phyloP scores from a whole-genome alignment of 2,329 filamentous ascomycete species.

The Delphinella strobiligena region DNA sequence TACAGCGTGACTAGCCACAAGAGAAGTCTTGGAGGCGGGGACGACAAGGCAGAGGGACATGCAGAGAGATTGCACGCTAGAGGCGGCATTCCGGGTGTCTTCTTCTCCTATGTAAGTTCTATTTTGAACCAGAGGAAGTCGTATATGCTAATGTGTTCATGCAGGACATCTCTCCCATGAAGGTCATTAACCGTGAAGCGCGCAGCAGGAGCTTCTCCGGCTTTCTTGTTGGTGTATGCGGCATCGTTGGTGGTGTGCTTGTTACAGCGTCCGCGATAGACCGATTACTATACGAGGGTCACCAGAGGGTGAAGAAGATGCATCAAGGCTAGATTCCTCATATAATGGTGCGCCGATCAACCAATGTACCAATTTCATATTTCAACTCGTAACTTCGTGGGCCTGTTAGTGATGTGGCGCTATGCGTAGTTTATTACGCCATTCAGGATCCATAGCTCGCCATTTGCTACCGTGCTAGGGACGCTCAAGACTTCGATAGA shows the following conservation, averaged over 20 bases:
- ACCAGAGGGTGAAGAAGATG: conserved; percentile 74
- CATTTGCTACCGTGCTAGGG: conserved; percentile 68
- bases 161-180: conserved; percentile 97
- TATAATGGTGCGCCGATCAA: too few relatives aligned
- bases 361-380: conserved; percentile 1
- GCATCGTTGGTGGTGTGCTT: conserved; percentile 85
- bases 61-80: conserved; percentile 80
- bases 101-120: conserved; percentile 84
- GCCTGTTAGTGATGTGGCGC: conserved; percentile 3
- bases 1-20: conserved; percentile 97
- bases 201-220: conserved; percentile 79
- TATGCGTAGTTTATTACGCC: conserved; percentile 44
- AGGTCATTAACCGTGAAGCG: conserved; percentile 93
- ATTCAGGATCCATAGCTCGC: conserved; percentile 72
- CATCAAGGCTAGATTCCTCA: conserved; percentile 44
- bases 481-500: conserved; percentile 65
- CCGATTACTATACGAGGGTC: conserved; percentile 80
- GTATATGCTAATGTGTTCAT: background rate
- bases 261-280: conserved; percentile 93
- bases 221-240: conserved; percentile 89
- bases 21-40: conserved; percentile 71
- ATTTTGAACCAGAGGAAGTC: too few relatives aligned
- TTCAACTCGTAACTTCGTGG: too few relatives aligned
- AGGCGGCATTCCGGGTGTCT: conserved; percentile 91
- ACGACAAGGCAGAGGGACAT: conserved; percentile 77